A percentile compares a stretch with the other conserved stretches of the same genome.
These are phyloP conservation scores for Huntiella savannae DNA, from an alignment of 2,329 filamentous ascomycete genomes.

Conservation along the genomic window DNA sequence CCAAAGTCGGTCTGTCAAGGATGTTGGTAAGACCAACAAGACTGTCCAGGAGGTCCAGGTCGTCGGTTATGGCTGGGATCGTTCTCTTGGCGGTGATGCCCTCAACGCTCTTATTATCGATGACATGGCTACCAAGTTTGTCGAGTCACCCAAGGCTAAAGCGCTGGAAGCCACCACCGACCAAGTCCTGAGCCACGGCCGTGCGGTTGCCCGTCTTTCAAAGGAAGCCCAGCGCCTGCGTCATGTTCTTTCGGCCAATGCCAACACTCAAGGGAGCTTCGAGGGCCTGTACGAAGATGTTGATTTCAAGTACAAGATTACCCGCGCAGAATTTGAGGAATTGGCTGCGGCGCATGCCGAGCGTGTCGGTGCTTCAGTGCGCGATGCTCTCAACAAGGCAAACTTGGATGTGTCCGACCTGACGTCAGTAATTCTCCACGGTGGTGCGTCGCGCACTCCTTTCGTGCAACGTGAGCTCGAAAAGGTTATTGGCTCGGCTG, in stretches of 20 bases:
- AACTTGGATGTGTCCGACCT: constrained; percentile 56
- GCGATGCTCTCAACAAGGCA: constrained; percentile 54
- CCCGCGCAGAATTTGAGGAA: constrained; percentile 61
- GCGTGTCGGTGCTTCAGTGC: constrained; percentile 50
- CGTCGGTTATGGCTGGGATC: constrained; percentile 73
- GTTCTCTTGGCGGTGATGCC: constrained; percentile 71
- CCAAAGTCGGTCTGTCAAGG: constrained; percentile 76
- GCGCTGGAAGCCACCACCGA: constrained; percentile 41
- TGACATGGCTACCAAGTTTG: constrained; percentile 68
- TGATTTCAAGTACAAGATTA: constrained; percentile 83
- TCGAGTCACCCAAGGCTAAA: constrained; percentile 49
- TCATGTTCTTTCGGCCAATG: constrained; percentile 85
- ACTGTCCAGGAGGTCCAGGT: constrained; percentile 90
- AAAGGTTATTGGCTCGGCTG: constrained; percentile 46
- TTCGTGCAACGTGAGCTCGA: constrained; percentile 87
- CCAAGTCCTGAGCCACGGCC: constrained; percentile 54
- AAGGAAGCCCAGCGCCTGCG: constrained; percentile 79
- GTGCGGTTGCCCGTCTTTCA: constrained; percentile 73
- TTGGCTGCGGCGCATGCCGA: constrained; percentile 49
- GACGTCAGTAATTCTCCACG: constrained; percentile 82
- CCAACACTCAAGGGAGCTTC: constrained; percentile 59
- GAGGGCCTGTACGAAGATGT: constrained; percentile 83
- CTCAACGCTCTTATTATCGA: constrained; percentile 77
- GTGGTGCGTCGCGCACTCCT: constrained; percentile 74
- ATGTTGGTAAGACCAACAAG: constrained; percentile 85